Evolutionary conservation across 169 alveolate species (phyloP).

Genomic region (Perkinsus olseni): DNA sequence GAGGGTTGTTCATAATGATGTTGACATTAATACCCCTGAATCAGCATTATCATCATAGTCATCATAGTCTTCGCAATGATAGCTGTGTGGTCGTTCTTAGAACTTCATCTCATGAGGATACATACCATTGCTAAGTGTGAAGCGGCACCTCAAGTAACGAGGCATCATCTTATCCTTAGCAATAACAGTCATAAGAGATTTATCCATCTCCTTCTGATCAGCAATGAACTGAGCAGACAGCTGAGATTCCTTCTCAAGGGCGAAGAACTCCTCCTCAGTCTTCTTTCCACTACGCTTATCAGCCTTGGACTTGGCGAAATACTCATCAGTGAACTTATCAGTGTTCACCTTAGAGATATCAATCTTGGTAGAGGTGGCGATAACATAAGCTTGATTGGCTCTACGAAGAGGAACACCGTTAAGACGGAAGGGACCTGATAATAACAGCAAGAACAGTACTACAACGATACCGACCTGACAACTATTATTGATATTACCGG

Average conservation of each 20-base stretch:
- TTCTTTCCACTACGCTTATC: constrained; percentile 45
- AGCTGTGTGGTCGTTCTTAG: constrained; percentile 34
- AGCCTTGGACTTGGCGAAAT: constrained; percentile 52
- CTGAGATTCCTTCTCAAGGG: constrained; percentile 31
- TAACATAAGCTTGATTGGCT: constrained; percentile 88
- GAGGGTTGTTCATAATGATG: too few relatives aligned
- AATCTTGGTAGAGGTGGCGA: constrained; percentile 88
- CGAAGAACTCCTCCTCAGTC: constrained; percentile 41
- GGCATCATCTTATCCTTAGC: constrained; percentile 45
- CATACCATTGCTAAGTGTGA: constrained; percentile 78
- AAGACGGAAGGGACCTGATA: constrained; percentile 89
- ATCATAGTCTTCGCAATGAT: neutral
- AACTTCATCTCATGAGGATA: constrained; percentile 80
- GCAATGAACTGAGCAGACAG: constrained; percentile 25
- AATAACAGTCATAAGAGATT: constrained; percentile 46
- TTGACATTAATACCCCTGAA: too few relatives aligned
- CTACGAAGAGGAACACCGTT: constrained; percentile 96
- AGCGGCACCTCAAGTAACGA: constrained; percentile 71
- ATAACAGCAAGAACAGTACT: constrained; percentile 82
- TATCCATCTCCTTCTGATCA: constrained; percentile 54
- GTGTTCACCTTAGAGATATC: constrained; percentile 57
- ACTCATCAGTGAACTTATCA: constrained; percentile 55
- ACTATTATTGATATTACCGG: too few relatives aligned
- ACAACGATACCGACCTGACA: too few relatives aligned
- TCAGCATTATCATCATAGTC: neutral